Evolutionary conservation across 148 eudicot species (phyloP), one percentile per base, ranked within the genome.

Genomic region (Nyssa sinensis): DNA sequence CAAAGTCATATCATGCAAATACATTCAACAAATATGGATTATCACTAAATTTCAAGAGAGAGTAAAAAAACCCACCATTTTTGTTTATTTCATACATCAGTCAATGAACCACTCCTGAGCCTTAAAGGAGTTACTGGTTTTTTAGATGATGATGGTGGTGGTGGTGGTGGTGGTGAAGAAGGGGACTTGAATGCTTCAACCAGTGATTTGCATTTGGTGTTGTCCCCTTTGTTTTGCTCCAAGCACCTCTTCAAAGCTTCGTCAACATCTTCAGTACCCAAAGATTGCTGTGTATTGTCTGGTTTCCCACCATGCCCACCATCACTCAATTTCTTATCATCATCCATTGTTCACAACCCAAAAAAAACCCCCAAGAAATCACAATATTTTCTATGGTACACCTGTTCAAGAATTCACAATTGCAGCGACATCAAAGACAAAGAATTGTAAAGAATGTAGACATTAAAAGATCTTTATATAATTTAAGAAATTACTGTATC

Each of bases 191-290:
- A 81, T 39, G 85, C 85, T 37, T 81, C 80, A 72, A 77, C 28
- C 69, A 76, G 60, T 39, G 85, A 74, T 39, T 79, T 81, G 72
- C 89, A 86, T 75, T 86, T 86, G 53, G 47, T 69, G 16, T 69
- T 72, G 64, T 86, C 87, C 47, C 85, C 89, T 37, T 84, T 75
- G 72, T 86, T 79, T 12, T 79, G 77, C 79, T 86, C 85, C 83
- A 81, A 74, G 60, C 87, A 84, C 77, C 81, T 86, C 75, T 64
- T 84, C 35, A 81, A 14, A 61, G 71, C 30, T 49, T 74, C 85
- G 32, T 74, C 81, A 68, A 41, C 67, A 21, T 57, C 51, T 24
- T 74, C 78, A 25, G 34, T 71, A n/a, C 41, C 25, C 44, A 37
- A 4, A n/a, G 6, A 3, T 24, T 63, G 6, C 21, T 73, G 37